Conservation (phyloP, 768 basidiomycete species). For the Mycena sanguinolenta region DNA sequence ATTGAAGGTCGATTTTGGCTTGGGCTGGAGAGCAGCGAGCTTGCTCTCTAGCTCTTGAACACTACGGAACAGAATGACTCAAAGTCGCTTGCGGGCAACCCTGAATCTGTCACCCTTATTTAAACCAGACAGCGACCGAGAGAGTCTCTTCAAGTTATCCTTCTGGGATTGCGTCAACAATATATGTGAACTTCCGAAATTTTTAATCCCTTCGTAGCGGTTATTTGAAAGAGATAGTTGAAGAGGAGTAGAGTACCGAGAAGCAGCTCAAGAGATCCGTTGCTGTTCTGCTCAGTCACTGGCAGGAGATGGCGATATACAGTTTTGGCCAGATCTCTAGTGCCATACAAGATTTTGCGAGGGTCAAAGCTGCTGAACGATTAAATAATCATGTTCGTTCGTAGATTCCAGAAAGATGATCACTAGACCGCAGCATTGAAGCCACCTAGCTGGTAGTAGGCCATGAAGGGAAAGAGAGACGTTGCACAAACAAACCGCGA, state of each 20-base stretch:
- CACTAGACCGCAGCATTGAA: constrained; percentile 23
- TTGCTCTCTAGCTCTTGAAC: constrained; percentile 13
- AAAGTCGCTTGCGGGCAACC: not conserved
- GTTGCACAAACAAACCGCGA: too few species aligned
- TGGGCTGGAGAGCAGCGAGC: constrained; percentile 14
- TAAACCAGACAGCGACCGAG: not conserved
- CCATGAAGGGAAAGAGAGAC: constrained; percentile 15
- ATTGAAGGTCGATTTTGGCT: constrained; percentile 5
- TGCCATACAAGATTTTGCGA: too few species aligned
- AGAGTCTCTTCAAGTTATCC: not conserved
- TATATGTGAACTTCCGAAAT: constrained; percentile 27
- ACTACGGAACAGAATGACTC: constrained; percentile 29
- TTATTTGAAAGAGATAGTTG: not conserved
- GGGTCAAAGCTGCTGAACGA: not conserved
- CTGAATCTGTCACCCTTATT: not conserved
- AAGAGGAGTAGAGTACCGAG: constrained; percentile 9
- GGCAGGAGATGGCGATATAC: not conserved
- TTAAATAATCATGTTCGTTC: too few species aligned
- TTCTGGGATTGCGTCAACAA: constrained; percentile 7
- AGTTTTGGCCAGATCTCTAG: not conserved
- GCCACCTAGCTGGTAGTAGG: constrained; percentile 37
- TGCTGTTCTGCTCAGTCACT: not conserved
- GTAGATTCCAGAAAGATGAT: not conserved
- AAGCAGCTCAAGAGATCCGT: constrained; percentile 11
- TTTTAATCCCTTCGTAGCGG: constrained; percentile 24